Base-by-base conservation (phyloP, 2,329 filamentous ascomycete genomes). In the Daldinia sp. region DNA sequence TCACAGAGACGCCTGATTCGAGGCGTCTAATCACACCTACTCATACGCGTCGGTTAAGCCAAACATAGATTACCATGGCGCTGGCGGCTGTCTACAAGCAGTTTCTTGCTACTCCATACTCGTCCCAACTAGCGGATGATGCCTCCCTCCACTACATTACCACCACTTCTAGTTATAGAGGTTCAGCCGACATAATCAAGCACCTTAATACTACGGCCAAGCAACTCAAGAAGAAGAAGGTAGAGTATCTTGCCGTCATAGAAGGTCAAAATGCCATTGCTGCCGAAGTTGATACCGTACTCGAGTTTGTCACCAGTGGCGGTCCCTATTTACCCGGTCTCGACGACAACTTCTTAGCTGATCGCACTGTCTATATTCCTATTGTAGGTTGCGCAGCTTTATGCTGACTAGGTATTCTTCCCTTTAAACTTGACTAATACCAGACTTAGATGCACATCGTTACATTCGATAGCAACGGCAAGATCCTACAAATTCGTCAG, bases 281-380 rank as follows among this genome's bases (percentile, higher is more conserved):
- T 63, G 78, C 93, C 66, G 94, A 98, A 81, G 85, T 94, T 54
- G 92, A 97, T 76, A 96, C 93, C 26, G 89, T 89, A 1, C 82
- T 98, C 54, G 92, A 97, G 78, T 98, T 99, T 79, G 79, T 90
- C 63, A 89, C 86, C 69, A 90, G 92, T 71, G 96, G 95, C 72
- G 95, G 94, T 71, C 87, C 91, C 71, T 98, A 96, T 82, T 87
- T 98, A 63, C 95, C 95, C 4, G 90, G 90, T 54, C 85, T 99
- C 55, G 95, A 98, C 77, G 94, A 98, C 84, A 98, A 98, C 83
- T 97, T 98, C 80, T 83, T 99, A 65, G 85, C 92, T 63, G 94
- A 97, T 81, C 91, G 91, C 76, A 88, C 88, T 62, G 94, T 94
- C 69, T 89, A 88, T 58, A 86, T 98, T 72, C 89, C 93, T 55